Evolutionary conservation across 108 stramenopile species (phyloP), one percentile per base, ranked within the genome.

Genomic region (Schizochytrium sp.): DNA sequence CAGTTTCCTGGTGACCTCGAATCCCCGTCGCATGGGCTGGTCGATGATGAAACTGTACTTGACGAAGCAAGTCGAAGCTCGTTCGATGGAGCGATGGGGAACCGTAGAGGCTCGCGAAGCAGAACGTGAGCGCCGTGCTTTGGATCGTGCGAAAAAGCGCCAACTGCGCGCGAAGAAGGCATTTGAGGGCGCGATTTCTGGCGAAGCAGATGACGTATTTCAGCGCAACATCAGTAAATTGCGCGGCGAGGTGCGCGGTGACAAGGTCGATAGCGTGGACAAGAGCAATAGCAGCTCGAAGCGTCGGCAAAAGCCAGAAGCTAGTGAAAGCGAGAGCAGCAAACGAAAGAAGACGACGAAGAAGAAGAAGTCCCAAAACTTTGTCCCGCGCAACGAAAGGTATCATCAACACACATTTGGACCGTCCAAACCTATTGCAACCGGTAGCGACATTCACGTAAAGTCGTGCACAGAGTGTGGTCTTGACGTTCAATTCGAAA

Each of bases 1-100:
- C 76, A 47, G 25, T 3, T 83, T 28, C 76, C 45, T 83, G 14
- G 51, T 23, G n/a, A 45, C 76, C 0, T 83, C 76, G 76, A 83
- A 83, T 53, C 76, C 76, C 43, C 76, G 76, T 18, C 45, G 76
- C 25, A 83, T 83, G 76, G 51, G 48, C 43, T 83, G 76, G 76
- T 83, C 76, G 6, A 83, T 34, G 45, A 83, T 83, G 76, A 83
- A 83, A 45, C 51, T 83, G 25, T 83, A 83, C 76, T 45, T 83
- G 45, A 83, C 76, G 51, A 83, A 83, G 76, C 76, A 83, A 5
- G 76, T 83, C n/a, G 76, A 83, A 23, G 76, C 51, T 6, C 19
- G 45, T 10, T 47, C 76, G 3, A 47, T 83, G 45, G 51, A 83
- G 51, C 45, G 76, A 25, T 83, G 76, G 76, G 51, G 51, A 28